A percentile compares a stretch with the other conserved stretches of the same genome.
These are phyloP conservation scores for Aspergillus mulundensis DNA, from an alignment of 495 filamentous ascomycete species.

Conservation along the genomic window DNA sequence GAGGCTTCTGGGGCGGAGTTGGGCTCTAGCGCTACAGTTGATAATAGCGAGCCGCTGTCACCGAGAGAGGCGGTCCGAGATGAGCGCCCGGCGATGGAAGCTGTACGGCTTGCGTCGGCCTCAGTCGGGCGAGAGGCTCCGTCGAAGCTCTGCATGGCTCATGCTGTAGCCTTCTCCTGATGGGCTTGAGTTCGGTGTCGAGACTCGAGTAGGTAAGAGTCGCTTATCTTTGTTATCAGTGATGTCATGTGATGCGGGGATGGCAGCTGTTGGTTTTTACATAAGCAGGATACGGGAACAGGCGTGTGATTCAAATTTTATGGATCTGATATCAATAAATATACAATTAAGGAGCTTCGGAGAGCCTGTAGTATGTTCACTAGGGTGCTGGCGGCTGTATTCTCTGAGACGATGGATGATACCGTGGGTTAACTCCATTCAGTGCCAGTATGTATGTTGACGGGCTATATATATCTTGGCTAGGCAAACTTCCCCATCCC, in stretches of 20 bases:
- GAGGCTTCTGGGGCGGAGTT: slow-evolving; percentile 12
- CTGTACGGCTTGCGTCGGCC: slow-evolving; percentile 11
- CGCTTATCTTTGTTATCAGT: neutral
- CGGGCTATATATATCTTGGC: no score
- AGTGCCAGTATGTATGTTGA: no score
- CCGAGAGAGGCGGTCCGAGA: slow-evolving; percentile 17
- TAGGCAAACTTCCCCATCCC: no score
- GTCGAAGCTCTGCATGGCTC: slow-evolving; percentile 40
- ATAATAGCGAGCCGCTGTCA: slow-evolving; percentile 14
- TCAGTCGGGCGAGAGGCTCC: slow-evolving; percentile 25
- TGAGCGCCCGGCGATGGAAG: slow-evolving; percentile 10
- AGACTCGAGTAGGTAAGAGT: neutral
- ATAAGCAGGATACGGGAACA: no score
- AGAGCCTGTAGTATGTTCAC: no score
- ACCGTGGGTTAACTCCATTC: no score
- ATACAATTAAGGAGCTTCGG: no score
- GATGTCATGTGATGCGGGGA: neutral
- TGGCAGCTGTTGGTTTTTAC: neutral
- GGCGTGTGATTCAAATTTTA: no score
- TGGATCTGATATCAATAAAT: no score
- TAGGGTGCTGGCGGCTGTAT: no score
- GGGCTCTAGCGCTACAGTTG: slow-evolving; percentile 9
- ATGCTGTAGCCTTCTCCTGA: neutral
- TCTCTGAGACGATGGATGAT: no score
- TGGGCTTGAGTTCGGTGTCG: neutral